Base-by-base conservation (phyloP, 1,139 yeast species). In the Magnusiomyces magnusii region DNA sequence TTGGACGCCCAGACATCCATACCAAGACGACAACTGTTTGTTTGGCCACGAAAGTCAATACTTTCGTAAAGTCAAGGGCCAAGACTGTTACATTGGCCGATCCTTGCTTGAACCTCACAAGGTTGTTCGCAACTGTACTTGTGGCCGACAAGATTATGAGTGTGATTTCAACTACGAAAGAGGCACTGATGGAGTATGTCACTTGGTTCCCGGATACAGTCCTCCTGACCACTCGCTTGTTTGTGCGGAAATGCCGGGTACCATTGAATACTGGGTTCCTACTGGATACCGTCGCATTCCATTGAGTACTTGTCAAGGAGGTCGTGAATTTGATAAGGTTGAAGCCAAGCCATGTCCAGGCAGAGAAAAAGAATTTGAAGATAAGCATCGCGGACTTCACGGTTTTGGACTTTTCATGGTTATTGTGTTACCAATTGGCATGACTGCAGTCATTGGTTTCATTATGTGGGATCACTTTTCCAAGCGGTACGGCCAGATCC, bases 21-120 rank as follows among this genome's bases (percentile, higher is more conserved):
- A 75, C 57, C 76, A 79, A 23, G 63, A 65, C 2, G 84, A 81
- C 58, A 76, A 78, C 54, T 93, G 99, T 75, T 73, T 95, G 64
- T 92, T 93, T 75, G 99, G 99, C 2, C 98, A 89, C 67, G 87
- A 87, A 69, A 80, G 90, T 0, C 78, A 78, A 65, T 93, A 89
- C 69, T 78, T 87, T 65, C 85, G 96, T 66, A 86, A 95, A 71
- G 81, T 80, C 1, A 73, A 79, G 17, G 83, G 81, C 31, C 79
- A 77, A 54, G 85, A 87, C 63, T 93, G 99, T 73, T 91, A 82
- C 68, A 83, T 93, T 66, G 97, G 97, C 19, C 63, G 68, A 57
- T 61, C 63, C 34, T 60, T 64, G 25, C 57, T 64, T 44, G 78
- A 82, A 56, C 91, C 88, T 0, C 81, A 78, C 69, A 80, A 79